Base-by-base conservation (phyloP, 306 rosid species). In the Benincasa hispida region DNA sequence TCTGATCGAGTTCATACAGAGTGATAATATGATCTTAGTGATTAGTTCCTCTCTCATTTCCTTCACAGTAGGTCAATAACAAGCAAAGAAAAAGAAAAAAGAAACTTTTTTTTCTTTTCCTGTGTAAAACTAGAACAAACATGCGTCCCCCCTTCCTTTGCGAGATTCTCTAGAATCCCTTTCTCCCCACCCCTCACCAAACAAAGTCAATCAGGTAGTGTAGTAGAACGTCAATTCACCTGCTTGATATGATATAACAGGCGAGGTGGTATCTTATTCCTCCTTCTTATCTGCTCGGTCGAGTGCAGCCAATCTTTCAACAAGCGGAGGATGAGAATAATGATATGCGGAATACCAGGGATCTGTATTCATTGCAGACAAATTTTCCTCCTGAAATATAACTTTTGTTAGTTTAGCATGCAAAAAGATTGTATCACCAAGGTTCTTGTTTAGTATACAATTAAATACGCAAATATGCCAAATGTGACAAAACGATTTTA, bases 331-430 rank as follows among this genome's bases (percentile, higher is more conserved):
- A 81, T 94, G 96, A 53, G 99, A 94, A 73, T 91, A 94, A 91
- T 94, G 99, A 83, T 92, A 94, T 6, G 99, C 97, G 1, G 99
- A 94, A 88, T 84, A 94, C 99, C 97, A 94, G 28, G 96, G 99
- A 88, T 91, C 98, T 11, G 97, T 89, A 54, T 94, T 94, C 99
- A 94, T 92, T 5, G 99, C 96, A 8, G 97, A 94, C 69, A 94
- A 83, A 86, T 94, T 94, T 81, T 91, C 96, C 89, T 94, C 97
- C 98, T 94, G 89, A 15, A 81, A 65, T 63, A 6, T 3, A 51
- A 77, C 54, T 30, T 51, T 14, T 24, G 22, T 45, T 48, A 77
- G 45, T 72, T 61, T 28, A 18, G 1, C 19, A 8, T 72, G 0
- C 25, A 72, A 8, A 12, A 50, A 2, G 22, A 27, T 18, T 5